A percentile compares a stretch with the other conserved stretches of the same genome.
These are phyloP conservation scores for Suhomyces yuchorum DNA, from an alignment of 1,139 yeast genomes.

Conservation along the genomic window DNA sequence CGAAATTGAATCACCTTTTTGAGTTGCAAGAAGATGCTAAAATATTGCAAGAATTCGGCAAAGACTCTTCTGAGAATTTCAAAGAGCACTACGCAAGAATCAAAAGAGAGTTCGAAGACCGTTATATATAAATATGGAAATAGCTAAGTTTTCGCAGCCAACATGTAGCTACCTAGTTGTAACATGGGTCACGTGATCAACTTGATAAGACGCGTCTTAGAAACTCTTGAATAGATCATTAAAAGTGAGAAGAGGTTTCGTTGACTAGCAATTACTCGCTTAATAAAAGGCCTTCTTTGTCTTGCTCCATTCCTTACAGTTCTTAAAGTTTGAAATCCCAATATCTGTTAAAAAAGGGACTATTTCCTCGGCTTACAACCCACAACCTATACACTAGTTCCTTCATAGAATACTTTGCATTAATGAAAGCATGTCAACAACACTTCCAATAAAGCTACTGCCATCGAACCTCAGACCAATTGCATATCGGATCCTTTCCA, in stretches of 20 bases:
- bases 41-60: slow-evolving; percentile 8
- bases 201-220: background rate
- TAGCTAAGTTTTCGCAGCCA: slow-evolving; percentile 1
- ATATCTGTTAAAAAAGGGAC: background rate
- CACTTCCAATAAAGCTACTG: slow-evolving; percentile 65
- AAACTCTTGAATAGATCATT: background rate
- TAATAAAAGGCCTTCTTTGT: no score
- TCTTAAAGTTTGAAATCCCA: no score
- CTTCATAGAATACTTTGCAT: background rate
- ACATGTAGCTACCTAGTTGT: background rate
- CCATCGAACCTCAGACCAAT: slow-evolving; percentile 86
- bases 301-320: no score
- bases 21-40: slow-evolving; percentile 19
- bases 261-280: no score
- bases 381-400: background rate
- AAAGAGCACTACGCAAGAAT: slow-evolving; percentile 11
- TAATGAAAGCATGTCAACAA: background rate
- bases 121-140: slow-evolving; percentile 11
- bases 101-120: slow-evolving; percentile 17
- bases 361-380: background rate
- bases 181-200: background rate
- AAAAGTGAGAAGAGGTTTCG: background rate
- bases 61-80: slow-evolving; percentile 1
- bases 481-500: slow-evolving; percentile 86
- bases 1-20: slow-evolving; percentile 14